Percentiles rank a stretch among this genome's conserved stretches.
Conservation (phyloP, 192 early-diverging fungal genomes). For the Rhizophagus prolifer region DNA sequence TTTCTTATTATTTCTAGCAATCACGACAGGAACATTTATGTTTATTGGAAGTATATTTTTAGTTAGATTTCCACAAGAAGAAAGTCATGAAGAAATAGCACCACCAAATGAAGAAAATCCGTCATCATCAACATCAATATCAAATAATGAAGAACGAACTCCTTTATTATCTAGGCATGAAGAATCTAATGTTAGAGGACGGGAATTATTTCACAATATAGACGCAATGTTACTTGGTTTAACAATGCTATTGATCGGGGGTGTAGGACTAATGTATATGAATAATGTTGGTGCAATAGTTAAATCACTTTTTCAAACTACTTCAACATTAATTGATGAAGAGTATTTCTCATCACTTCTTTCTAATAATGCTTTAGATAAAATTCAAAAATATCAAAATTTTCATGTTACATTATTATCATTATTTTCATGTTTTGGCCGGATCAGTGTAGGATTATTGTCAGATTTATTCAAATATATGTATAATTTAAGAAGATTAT, state of each 20-base stretch:
- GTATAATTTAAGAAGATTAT: constrained; percentile 36
- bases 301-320: constrained; percentile 35
- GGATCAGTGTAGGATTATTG: constrained; percentile 38
- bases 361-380: background rate
- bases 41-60: constrained; percentile 36
- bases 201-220: constrained; percentile 30
- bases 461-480: constrained; percentile 40
- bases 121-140: background rate
- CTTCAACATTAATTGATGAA: constrained; percentile 30
- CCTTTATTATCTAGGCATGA: background rate
- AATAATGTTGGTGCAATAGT: constrained; percentile 45
- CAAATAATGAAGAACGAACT: background rate
- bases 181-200: constrained; percentile 21
- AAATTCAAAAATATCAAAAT: constrained; percentile 38
- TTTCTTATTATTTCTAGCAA: constrained; percentile 54
- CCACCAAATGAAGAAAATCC: background rate
- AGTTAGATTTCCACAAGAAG: background rate
- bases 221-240: constrained; percentile 33
- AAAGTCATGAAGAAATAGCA: background rate
- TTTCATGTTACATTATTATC: constrained; percentile 47
- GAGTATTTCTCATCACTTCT: constrained; percentile 22
- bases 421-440: constrained; percentile 44
- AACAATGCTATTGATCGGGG: constrained; percentile 32
- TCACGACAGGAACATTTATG: constrained; percentile 45
- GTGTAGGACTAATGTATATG: constrained; percentile 44